Evolutionary conservation across 1,284 basidiomycete genomes (phyloP), one percentile per base, ranked within the genome.

Genomic region (Somion occarium): DNA sequence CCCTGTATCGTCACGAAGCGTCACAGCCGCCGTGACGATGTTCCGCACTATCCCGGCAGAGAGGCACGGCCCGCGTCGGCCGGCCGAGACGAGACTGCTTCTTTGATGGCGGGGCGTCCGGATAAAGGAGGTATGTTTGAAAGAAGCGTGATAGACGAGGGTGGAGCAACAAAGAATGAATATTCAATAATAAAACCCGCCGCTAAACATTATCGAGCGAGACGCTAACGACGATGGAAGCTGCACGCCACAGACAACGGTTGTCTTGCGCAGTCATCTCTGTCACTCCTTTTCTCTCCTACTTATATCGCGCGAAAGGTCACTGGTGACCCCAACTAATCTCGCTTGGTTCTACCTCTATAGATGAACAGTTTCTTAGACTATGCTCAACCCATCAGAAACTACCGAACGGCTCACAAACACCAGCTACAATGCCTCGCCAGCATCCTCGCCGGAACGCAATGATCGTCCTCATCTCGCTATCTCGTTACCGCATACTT

Each of bases 391-490:
- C 15, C 19, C 13, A 18, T 41, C 39, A 9, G 34, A 9, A 37
- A 41, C 39, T 9, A 50, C 49, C 38, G 59, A 61, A 25, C 59
- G 55, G 25, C 56, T 60, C 24, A 49, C 60, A 15, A 38, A 41
- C 39, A 18, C 19, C 13, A 41, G 20, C 20, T 18, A 9, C 7
- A 46, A 52, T 50, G 12, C 56, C 27, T 60, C 57, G 30, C 56
- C 56, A 1, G 53, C 51, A 2, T 48, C 53, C 3, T 56, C 59
- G 22, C 43, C 46, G 20, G 57, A 58, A 44, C 59, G 56, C 58
- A 13, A 57, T 58, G 1, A 41, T 58, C 23, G 57, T 55, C 19
- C 55, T 53, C 34, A 56, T 60, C 60, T 12, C 59, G 57, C 38
- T 23, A 43, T 18, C 19, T 22, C 39, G 24, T 19, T 41, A 9